Evolutionary conservation across 805 yeast species (phyloP).

Genomic region (Candida tibetensis): DNA sequence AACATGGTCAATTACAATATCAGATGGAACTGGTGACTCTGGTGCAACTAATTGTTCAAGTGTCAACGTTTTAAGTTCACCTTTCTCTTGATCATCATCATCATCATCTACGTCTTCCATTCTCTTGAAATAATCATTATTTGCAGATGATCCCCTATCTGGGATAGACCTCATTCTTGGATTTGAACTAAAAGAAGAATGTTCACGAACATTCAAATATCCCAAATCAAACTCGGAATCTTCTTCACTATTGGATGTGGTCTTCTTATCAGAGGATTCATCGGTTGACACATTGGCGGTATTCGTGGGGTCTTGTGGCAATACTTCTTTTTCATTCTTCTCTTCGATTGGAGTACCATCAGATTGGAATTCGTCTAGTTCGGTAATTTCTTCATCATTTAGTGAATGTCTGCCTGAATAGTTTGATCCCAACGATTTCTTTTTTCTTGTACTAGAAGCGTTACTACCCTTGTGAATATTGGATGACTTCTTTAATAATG

Average conservation of each 20-base stretch:
- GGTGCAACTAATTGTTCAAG: conserved; percentile 58
- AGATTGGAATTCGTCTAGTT: conserved; percentile 4
- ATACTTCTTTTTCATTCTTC: background rate
- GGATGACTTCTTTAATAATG: conserved; percentile 48
- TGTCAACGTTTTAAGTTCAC: conserved; percentile 31
- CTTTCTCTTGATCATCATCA: conserved; percentile 18
- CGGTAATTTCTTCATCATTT: conserved; percentile 3
- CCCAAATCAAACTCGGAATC: conserved; percentile 28
- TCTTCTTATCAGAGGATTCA: conserved; percentile 22
- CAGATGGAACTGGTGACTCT: conserved; percentile 53
- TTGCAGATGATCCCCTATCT: background rate
- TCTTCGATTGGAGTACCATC: conserved; percentile 5
- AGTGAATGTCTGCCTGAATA: background rate
- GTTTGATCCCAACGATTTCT: conserved; percentile 11
- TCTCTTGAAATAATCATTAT: background rate
- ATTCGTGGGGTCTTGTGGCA: background rate
- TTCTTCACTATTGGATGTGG: conserved; percentile 26
- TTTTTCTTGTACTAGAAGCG: conserved; percentile 19
- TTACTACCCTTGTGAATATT: conserved; percentile 23
- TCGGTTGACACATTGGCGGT: conserved; percentile 18
- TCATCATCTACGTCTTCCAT: conserved; percentile 17
- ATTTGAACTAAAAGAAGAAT: conserved; percentile 6
- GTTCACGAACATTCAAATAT: conserved; percentile 25
- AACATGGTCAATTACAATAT: conserved; percentile 53
- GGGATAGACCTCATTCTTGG: conserved; percentile 1